These are phyloP conservation scores for Epichloe typhina DNA, from an alignment of 2,329 filamentous ascomycete genomes.

Conservation along the genomic window DNA sequence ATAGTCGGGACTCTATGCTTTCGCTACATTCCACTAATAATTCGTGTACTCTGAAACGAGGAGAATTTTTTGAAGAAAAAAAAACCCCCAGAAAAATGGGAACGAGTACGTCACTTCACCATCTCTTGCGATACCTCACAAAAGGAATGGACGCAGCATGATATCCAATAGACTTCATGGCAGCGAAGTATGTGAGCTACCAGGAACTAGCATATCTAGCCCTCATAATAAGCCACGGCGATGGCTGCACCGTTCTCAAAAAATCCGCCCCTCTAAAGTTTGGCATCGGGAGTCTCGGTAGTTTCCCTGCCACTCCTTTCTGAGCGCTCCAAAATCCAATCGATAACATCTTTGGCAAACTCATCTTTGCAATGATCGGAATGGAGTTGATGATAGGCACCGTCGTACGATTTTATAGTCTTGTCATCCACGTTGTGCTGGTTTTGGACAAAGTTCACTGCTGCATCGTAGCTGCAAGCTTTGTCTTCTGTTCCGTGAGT, in stretches of 20 bases:
- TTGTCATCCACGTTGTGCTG: conserved; percentile 50
- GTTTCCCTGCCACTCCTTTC: background rate
- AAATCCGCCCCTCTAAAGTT: conserved; percentile 19
- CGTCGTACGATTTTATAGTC: conserved; percentile 60
- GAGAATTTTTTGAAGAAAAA: too few species aligned
- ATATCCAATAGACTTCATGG: too few species aligned
- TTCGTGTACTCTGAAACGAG: too few species aligned
- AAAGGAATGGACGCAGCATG: too few species aligned
- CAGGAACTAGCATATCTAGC: too few species aligned
- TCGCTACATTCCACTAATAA: too few species aligned
- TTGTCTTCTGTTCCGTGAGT: conserved; percentile 66
- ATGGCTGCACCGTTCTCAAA: background rate
- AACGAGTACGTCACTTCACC: too few species aligned
- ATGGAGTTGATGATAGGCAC: conserved; percentile 65
- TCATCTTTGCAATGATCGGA: conserved; percentile 41
- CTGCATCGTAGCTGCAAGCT: conserved; percentile 52
- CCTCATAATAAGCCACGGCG: background rate
- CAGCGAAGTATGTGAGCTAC: too few species aligned
- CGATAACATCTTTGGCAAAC: conserved; percentile 45
- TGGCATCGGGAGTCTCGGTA: conserved; percentile 18
- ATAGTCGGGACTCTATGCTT: too few species aligned
- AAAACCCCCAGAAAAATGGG: too few species aligned
- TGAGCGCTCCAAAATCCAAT: conserved; percentile 47
- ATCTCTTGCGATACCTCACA: too few species aligned
- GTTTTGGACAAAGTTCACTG: conserved; percentile 48